phyloP scores from a whole-genome alignment of 2,329 filamentous ascomycete species.

The Claviceps lovelessii region DNA sequence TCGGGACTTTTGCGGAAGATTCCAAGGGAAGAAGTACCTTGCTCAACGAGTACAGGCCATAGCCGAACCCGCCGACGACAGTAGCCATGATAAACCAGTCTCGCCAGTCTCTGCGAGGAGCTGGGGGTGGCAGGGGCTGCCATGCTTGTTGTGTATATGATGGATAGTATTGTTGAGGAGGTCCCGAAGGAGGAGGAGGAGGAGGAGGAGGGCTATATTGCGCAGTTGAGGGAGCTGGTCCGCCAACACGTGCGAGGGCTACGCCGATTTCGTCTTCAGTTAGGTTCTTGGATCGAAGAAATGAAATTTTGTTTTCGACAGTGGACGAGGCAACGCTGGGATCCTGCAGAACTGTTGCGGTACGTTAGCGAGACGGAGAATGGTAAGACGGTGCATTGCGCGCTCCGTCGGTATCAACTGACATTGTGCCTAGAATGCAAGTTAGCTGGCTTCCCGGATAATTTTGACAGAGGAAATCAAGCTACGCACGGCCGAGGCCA shows the following conservation, averaged over 20 bases:
- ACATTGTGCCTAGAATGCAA: slow-evolving; percentile 27
- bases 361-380: background rate
- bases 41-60: slow-evolving; percentile 74
- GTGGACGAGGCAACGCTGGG: slow-evolving; percentile 79
- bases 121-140: slow-evolving; percentile 42
- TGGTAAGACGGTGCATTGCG: background rate
- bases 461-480: background rate
- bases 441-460: background rate
- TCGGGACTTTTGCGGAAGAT: background rate
- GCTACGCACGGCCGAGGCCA: slow-evolving; percentile 58
- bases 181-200: slow-evolving; percentile 15
- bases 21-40: slow-evolving; percentile 43
- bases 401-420: slow-evolving; percentile 12
- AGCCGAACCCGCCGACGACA: slow-evolving; percentile 75
- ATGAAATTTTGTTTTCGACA: slow-evolving; percentile 84
- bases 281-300: slow-evolving; percentile 90
- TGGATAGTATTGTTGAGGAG: slow-evolving; percentile 32
- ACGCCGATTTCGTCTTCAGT: slow-evolving; percentile 89
- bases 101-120: slow-evolving; percentile 81
- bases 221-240: slow-evolving; percentile 27
- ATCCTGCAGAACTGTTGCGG: slow-evolving; percentile 66
- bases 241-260: slow-evolving; percentile 58
- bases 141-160: slow-evolving; percentile 40
- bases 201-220: slow-evolving; percentile 26
- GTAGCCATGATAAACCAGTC: slow-evolving; percentile 99